Evolutionary conservation across 2,329 filamentous ascomycete species (phyloP).

Genomic region (Sporothrix euskadiensis): DNA sequence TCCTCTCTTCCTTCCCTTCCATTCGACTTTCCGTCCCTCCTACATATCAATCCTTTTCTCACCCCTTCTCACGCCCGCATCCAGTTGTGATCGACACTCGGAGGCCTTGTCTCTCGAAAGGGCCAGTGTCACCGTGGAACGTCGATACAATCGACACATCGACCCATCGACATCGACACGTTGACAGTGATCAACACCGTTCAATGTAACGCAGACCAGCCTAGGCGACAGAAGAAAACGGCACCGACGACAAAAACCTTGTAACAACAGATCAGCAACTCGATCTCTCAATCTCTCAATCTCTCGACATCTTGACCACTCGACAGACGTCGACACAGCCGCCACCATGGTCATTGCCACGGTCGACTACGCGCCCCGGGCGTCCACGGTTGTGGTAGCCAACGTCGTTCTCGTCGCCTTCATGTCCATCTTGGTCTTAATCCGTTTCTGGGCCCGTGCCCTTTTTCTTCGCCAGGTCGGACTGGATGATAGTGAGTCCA

Average conservation of each 20-base stretch:
- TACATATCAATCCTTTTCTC: not conserved
- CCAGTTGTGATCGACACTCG: constrained; percentile 5
- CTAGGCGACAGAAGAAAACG: not conserved
- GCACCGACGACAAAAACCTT: not conserved
- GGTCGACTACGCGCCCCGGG: constrained; percentile 2
- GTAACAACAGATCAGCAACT: not conserved
- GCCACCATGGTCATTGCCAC: not conserved
- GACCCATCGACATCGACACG: not conserved
- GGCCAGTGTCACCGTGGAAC: not conserved
- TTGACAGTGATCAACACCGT: not conserved
- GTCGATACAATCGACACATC: not conserved
- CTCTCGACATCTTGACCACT: not conserved
- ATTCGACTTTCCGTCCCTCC: not conserved
- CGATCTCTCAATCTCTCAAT: no score
- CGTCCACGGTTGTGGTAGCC: not conserved
- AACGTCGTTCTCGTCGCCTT: constrained; percentile 8
- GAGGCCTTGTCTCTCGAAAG: not conserved
- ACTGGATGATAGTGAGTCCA: constrained; percentile 4
- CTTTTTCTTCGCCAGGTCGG: constrained; percentile 7
- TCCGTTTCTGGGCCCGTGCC: constrained; percentile 15
- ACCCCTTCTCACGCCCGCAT: not conserved
- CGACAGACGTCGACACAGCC: no score
- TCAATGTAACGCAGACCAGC: not conserved
- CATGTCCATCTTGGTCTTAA: constrained; percentile 4
- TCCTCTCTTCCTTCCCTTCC: not conserved